Base-by-base conservation (phyloP, 805 yeast species). In the Sugiyamaella marilandica region DNA sequence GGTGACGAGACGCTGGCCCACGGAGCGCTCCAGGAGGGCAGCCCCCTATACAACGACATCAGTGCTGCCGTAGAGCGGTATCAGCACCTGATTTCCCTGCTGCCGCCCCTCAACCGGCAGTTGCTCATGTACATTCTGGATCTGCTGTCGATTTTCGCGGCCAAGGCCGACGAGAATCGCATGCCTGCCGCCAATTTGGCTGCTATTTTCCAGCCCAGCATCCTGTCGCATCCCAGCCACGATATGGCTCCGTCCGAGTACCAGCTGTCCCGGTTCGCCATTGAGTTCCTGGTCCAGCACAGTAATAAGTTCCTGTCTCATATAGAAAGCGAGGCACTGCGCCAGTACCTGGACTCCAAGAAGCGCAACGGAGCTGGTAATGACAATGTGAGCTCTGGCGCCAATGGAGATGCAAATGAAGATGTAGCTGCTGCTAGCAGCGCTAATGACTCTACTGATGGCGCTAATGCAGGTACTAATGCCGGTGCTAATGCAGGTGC, bases 121-220 rank as follows among this genome's bases (percentile, higher is more conserved):
- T 74, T 94, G 31, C 74, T 94, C 5, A 85, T 90, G 58, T 94
- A 94, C 72, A 79, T 94, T 19, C 71, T 94, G 56, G 99, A 94
- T 68, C 73, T 94, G 58, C 74, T 94, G 54, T 85, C 95, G 11
- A 79, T 90, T 71, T 95, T 94, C 62, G 85, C 90, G 41, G 81
- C 85, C 54, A 84, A 86, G 62, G 78, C 95, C 13, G 80, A 79
- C 47, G 80, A 80, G 55, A 94, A 91, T 66, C 74, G 88, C 58
- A 94, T 94, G 99, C 83, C 97, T 1, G 87, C 96, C 1, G 80
- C 89, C 61, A 94, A 94, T 66, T 73, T 94, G 58, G 96, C 98
- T 0, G 96, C 98, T 1, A 87, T 94, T 53, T 94, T 94, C 72
- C 99, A 94, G 71, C 98, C 99, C 2, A 87, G 96, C n/a, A 82